Evolutionary conservation across 2,329 filamentous ascomycete genomes (phyloP).

Genomic region (Trichoderma arundinaceum): DNA sequence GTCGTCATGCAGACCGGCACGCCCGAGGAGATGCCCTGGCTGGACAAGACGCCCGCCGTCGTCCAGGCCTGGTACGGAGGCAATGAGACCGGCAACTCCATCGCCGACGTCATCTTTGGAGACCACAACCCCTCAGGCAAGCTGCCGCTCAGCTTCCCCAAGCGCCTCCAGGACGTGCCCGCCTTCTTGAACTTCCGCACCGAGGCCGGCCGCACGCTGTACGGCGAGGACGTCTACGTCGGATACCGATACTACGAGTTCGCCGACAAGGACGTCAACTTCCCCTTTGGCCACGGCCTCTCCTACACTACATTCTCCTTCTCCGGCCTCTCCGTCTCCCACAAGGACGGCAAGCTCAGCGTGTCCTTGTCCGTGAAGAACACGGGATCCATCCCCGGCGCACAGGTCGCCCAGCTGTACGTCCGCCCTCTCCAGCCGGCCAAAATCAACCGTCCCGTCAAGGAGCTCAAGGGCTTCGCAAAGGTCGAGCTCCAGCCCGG

Average conservation of each 20-base stretch:
- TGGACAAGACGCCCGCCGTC: slow-evolving; percentile 60
- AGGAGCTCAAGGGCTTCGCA: slow-evolving; percentile 69
- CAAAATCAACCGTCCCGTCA: slow-evolving; percentile 61
- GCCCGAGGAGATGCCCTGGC: slow-evolving; percentile 75
- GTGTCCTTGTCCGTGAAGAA: slow-evolving; percentile 64
- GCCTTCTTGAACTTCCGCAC: slow-evolving; percentile 75
- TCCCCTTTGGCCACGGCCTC: slow-evolving; percentile 80
- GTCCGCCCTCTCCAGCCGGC: slow-evolving; percentile 57
- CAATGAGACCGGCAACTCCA: slow-evolving; percentile 82
- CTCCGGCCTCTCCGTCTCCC: slow-evolving; percentile 55
- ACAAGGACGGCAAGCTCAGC: slow-evolving; percentile 53
- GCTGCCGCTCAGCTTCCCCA: slow-evolving; percentile 75
- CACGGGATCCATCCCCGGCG: slow-evolving; percentile 59
- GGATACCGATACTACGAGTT: slow-evolving; percentile 84
- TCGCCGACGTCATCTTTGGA: slow-evolving; percentile 79
- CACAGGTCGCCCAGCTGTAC: slow-evolving; percentile 65
- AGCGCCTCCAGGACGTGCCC: slow-evolving; percentile 70
- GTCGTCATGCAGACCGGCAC: slow-evolving; percentile 81
- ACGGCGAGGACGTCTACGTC: slow-evolving; percentile 81
- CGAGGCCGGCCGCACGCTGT: slow-evolving; percentile 73
- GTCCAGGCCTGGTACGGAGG: slow-evolving; percentile 85
- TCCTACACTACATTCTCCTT: slow-evolving; percentile 74
- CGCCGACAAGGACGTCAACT: slow-evolving; percentile 67
- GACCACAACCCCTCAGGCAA: slow-evolving; percentile 76
- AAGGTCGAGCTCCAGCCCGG: slow-evolving; percentile 69